Conservation (phyloP, 164 flowering plant species). For the Euptelea pleiosperma region DNA sequence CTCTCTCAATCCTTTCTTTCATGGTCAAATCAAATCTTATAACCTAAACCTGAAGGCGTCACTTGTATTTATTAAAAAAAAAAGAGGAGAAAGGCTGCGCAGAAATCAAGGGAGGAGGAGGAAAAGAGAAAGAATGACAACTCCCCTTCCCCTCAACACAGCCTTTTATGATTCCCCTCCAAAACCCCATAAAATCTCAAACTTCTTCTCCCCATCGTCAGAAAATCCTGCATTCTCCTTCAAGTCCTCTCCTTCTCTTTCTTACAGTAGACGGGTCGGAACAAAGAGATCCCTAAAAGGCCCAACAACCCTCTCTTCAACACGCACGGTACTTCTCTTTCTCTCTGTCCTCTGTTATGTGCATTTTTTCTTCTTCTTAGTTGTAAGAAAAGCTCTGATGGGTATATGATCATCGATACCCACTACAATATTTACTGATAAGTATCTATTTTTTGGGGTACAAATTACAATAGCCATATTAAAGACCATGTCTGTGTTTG, state of each 20-base stretch:
- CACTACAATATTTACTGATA: no score
- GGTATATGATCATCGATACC: no score
- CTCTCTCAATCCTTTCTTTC: no score
- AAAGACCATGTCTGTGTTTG: no score
- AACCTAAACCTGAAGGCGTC: no score
- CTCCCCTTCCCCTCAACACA: constrained; percentile 20
- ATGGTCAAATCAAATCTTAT: no score
- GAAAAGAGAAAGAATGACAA: constrained; percentile 7
- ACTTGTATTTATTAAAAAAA: no score
- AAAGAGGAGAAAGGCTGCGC: neutral
- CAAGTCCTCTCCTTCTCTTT: constrained; percentile 4
- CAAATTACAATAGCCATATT: no score
- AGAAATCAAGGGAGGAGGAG: no score
- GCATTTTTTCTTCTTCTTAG: neutral
- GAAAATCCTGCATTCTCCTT: neutral
- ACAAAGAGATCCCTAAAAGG: constrained; percentile 1
- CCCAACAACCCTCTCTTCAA: constrained; percentile 12
- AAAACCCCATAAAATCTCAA: constrained; percentile 6
- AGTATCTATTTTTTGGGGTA: no score
- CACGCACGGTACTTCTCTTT: constrained; percentile 27
- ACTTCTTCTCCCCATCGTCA: neutral
- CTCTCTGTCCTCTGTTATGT: no score
- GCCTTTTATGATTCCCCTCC: constrained; percentile 15
- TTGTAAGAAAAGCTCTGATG: no score
- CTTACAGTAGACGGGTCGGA: constrained; percentile 10